Evolutionary conservation across 805 yeast species (phyloP).

Genomic region (Monosporozyma solicola): DNA sequence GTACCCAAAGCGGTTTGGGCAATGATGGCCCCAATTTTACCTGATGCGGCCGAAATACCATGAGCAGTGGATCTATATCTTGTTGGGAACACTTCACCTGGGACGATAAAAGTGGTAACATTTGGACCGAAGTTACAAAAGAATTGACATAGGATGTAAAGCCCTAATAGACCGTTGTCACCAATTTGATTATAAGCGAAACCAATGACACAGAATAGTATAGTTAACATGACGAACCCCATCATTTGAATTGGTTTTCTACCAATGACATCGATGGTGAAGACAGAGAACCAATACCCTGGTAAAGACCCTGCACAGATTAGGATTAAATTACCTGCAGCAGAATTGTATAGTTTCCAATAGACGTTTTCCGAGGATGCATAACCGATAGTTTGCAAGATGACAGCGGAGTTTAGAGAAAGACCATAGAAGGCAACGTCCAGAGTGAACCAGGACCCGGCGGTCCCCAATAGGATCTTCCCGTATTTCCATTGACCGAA

Average conservation of each 20-base stretch:
- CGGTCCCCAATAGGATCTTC: slow-evolving; percentile 78
- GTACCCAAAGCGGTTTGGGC: slow-evolving; percentile 87
- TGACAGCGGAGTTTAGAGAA: slow-evolving; percentile 71
- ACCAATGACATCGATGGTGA: slow-evolving; percentile 72
- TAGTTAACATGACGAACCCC: slow-evolving; percentile 67
- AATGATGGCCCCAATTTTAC: slow-evolving; percentile 88
- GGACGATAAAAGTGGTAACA: slow-evolving; percentile 82
- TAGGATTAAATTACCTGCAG: slow-evolving; percentile 88
- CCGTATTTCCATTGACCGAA: slow-evolving; percentile 82
- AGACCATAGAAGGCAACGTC: slow-evolving; percentile 90
- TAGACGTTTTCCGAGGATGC: slow-evolving; percentile 67
- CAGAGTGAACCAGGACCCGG: slow-evolving; percentile 83
- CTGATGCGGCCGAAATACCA: slow-evolving; percentile 88
- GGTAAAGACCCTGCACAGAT: slow-evolving; percentile 94
- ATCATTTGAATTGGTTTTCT: slow-evolving; percentile 74
- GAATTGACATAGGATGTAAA: slow-evolving; percentile 75
- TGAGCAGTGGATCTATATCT: slow-evolving; percentile 94
- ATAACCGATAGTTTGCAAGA: slow-evolving; percentile 76
- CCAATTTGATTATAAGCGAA: slow-evolving; percentile 68
- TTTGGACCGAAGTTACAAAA: slow-evolving; percentile 92
- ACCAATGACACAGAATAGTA: slow-evolving; percentile 70
- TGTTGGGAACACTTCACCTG: slow-evolving; percentile 90
- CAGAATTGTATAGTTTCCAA: slow-evolving; percentile 58
- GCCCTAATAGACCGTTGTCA: slow-evolving; percentile 60
- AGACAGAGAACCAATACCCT: slow-evolving; percentile 83